Conservation (phyloP, 2,329 filamentous ascomycete species). For the Pestalotiopsis sp. region DNA sequence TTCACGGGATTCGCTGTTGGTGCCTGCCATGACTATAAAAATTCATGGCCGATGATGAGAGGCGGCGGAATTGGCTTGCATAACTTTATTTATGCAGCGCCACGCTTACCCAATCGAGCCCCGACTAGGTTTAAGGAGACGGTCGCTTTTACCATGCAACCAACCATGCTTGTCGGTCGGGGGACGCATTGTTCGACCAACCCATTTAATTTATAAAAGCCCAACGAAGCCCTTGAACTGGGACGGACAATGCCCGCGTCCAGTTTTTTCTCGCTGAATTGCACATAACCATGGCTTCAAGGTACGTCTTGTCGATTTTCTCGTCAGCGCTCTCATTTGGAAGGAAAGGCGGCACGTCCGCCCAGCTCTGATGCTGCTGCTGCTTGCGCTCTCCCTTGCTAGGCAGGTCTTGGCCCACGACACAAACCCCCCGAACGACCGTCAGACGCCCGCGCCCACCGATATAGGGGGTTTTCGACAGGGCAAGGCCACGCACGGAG, state of each 20-base stretch:
- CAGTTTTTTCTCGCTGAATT: constrained; percentile 13
- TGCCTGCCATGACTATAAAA: too few relatives aligned
- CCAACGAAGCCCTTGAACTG: background rate
- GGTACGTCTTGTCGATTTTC: constrained; percentile 20
- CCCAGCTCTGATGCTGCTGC: background rate
- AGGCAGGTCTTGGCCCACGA: background rate
- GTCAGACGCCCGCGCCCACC: background rate
- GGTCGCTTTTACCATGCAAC: background rate
- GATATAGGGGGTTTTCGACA: background rate
- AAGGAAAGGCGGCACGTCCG: background rate
- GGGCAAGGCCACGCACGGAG: background rate
- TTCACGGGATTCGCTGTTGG: too few relatives aligned
- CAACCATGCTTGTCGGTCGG: background rate
- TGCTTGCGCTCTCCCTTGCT: background rate
- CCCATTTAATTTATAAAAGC: background rate
- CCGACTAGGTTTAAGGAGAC: background rate
- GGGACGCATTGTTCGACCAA: background rate
- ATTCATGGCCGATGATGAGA: too few relatives aligned
- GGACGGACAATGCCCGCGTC: constrained; percentile 6
- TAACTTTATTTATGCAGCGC: background rate
- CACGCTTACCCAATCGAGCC: constrained; percentile 2
- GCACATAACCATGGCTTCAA: constrained; percentile 27
- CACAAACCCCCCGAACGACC: background rate
- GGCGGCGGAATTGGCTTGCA: background rate
- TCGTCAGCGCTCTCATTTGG: background rate